Conservation (phyloP, 1,139 yeast species). For the Hemisphaericaspora lyxosophila region DNA sequence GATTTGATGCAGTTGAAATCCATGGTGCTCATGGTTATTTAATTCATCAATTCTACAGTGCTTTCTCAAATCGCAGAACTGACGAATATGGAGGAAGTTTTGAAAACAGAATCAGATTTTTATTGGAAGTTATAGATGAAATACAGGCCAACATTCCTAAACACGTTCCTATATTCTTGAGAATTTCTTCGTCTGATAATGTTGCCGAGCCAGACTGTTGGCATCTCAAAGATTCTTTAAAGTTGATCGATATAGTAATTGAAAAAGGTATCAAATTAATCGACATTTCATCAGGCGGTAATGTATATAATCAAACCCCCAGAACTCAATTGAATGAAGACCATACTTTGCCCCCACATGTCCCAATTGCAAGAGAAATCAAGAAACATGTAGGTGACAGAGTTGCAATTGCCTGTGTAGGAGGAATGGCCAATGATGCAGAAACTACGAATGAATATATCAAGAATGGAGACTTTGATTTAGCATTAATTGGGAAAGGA, state of each 20-base stretch:
- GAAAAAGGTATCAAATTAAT: conserved; percentile 49
- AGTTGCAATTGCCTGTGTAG: conserved; percentile 46
- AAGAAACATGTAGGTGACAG: conserved; percentile 43
- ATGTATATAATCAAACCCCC: conserved; percentile 22
- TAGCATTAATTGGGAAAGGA: conserved; percentile 44
- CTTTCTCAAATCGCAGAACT: conserved; percentile 39
- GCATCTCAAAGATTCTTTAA: conserved; percentile 45
- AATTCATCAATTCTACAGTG: conserved; percentile 37
- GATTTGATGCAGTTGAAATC: conserved; percentile 50
- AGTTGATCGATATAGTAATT: conserved; percentile 37
- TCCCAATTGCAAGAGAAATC: conserved; percentile 37
- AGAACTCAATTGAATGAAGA: conserved; percentile 11
- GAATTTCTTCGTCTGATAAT: conserved; percentile 45
- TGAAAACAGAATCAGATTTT: conserved; percentile 61
- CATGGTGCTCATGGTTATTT: conserved; percentile 55
- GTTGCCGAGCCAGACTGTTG: conserved; percentile 36
- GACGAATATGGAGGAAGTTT: conserved; percentile 57
- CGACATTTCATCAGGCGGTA: conserved; percentile 58
- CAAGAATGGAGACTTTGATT: conserved; percentile 43
- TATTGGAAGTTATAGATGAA: conserved; percentile 58
- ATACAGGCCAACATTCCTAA: conserved; percentile 28
- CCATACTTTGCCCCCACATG: conserved; percentile 21
- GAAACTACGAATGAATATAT: conserved; percentile 37
- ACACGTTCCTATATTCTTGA: conserved; percentile 38
- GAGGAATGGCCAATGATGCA: conserved; percentile 32